A percentile compares a stretch with the other conserved stretches of the same genome.
These are phyloP conservation scores for Rusavskia elegans DNA, from an alignment of 495 filamentous ascomycete species.

Conservation along the genomic window DNA sequence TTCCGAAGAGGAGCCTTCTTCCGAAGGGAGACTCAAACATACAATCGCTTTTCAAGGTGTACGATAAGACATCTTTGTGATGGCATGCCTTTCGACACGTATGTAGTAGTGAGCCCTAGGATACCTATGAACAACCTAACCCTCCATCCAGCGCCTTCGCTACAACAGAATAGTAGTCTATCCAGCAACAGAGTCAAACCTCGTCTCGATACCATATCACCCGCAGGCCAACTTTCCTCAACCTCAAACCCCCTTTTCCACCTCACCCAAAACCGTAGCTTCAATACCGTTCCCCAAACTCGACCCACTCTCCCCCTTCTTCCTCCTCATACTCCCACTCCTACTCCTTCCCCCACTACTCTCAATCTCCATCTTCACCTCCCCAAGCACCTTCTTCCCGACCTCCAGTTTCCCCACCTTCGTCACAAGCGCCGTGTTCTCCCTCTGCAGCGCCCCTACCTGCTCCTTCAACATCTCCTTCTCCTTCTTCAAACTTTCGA, in stretches of 20 bases:
- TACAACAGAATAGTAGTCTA: neutral
- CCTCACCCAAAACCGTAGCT: slow-evolving; percentile 3
- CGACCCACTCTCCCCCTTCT: neutral
- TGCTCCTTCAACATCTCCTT: slow-evolving; percentile 45
- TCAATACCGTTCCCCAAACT: neutral
- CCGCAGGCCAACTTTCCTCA: no score
- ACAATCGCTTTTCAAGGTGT: no score
- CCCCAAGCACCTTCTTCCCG: slow-evolving; percentile 6
- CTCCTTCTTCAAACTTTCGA: slow-evolving; percentile 40
- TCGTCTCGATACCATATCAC: neutral
- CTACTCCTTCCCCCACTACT: slow-evolving; percentile 6
- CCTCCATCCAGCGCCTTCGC: neutral
- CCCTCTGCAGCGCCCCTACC: slow-evolving; percentile 46
- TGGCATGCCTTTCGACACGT: no score
- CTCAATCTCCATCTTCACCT: slow-evolving; percentile 6
- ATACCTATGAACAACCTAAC: neutral
- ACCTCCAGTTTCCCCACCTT: slow-evolving; percentile 11
- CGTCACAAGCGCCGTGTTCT: slow-evolving; percentile 35
- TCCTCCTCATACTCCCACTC: slow-evolving; percentile 11
- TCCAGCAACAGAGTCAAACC: neutral
- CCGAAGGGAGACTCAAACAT: no score
- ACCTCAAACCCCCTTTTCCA: neutral
- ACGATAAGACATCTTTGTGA: no score
- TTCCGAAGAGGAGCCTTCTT: no score
- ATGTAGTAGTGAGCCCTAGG: no score